Percentiles rank a stretch among this genome's conserved stretches.
phyloP scores from a whole-genome alignment of 495 filamentous ascomycete species.

The Mytilinidion resinicola region DNA sequence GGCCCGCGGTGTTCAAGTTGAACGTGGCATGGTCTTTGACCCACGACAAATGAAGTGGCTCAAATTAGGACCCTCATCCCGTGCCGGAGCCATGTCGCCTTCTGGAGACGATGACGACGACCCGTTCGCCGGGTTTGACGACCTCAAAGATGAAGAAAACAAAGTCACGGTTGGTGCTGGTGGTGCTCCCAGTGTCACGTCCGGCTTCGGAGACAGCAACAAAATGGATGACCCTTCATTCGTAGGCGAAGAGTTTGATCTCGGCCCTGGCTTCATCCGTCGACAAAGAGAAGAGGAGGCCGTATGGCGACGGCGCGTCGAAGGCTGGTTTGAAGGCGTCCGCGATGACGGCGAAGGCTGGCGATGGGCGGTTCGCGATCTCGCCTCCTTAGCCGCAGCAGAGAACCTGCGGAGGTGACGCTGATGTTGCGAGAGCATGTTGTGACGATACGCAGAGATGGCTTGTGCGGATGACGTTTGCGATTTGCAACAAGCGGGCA shows the following conservation, averaged over 20 bases:
- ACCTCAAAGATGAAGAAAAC: conserved; percentile 51
- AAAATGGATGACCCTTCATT: conserved; percentile 28
- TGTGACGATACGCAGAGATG: background rate
- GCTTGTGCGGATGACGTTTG: conserved; percentile 5
- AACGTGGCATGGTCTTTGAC: conserved; percentile 95
- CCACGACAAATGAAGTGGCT: conserved; percentile 94
- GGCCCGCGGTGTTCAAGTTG: conserved; percentile 75
- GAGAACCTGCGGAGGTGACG: conserved; percentile 4
- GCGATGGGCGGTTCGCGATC: conserved; percentile 22
- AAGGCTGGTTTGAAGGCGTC: conserved; percentile 60
- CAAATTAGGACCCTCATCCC: conserved; percentile 41
- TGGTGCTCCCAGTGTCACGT: conserved; percentile 5
- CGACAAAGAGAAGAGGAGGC: conserved; percentile 87
- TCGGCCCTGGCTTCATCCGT: conserved; percentile 87
- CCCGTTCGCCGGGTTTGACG: conserved; percentile 72
- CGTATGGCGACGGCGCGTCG: conserved; percentile 77
- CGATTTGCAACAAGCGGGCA: background rate
- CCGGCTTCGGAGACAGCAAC: background rate
- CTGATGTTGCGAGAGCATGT: background rate
- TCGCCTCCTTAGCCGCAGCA: conserved; percentile 2
- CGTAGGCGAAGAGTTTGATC: conserved; percentile 88
- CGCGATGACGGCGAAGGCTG: conserved; percentile 49
- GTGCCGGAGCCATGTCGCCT: conserved; percentile 23
- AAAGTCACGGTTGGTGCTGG: conserved; percentile 11
- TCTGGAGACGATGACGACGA: conserved; percentile 56